Evolutionary conservation across 108 stramenopile genomes (phyloP).

Genomic region (Discostella stelligeroides): DNA sequence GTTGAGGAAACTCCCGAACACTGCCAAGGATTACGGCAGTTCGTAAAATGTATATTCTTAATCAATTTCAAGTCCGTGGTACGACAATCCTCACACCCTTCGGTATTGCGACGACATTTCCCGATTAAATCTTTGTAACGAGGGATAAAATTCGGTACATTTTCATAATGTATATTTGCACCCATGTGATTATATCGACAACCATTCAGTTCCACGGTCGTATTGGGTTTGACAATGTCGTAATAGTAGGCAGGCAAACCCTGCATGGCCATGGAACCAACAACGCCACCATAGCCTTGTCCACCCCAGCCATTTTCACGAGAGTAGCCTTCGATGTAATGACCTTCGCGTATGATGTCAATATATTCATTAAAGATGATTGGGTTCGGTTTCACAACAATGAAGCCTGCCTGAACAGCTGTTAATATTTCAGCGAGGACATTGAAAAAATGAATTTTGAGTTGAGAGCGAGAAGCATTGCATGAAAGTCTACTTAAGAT

Average conservation of each 20-base stretch:
- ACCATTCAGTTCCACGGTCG: slow-evolving; percentile 55
- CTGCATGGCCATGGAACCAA: slow-evolving; percentile 82
- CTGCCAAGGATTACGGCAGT: slow-evolving; percentile 72
- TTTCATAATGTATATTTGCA: slow-evolving; percentile 29
- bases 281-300: slow-evolving; percentile 68
- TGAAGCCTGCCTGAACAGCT: slow-evolving; percentile 74
- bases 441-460: too few relatives aligned
- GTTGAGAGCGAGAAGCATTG: too few relatives aligned
- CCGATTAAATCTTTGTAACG: slow-evolving; percentile 38
- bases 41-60: slow-evolving; percentile 63
- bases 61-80: slow-evolving; percentile 42
- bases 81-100: slow-evolving; percentile 56
- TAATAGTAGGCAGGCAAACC: slow-evolving; percentile 74
- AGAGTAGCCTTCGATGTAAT: slow-evolving; percentile 62
- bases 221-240: slow-evolving; percentile 58
- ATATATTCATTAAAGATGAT: slow-evolving; percentile 55
- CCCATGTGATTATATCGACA: slow-evolving; percentile 78
- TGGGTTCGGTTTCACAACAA: slow-evolving; percentile 55
- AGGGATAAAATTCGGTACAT: slow-evolving; percentile 42
- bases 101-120: slow-evolving; percentile 34
- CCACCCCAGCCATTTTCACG: slow-evolving; percentile 65
- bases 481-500: too few relatives aligned
- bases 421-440: too few relatives aligned
- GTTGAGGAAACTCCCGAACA: slow-evolving; percentile 36
- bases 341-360: slow-evolving; percentile 59